These are phyloP conservation scores for Anisodus tanguticus DNA, from an alignment of 257 asterid species.

Conservation along the genomic window DNA sequence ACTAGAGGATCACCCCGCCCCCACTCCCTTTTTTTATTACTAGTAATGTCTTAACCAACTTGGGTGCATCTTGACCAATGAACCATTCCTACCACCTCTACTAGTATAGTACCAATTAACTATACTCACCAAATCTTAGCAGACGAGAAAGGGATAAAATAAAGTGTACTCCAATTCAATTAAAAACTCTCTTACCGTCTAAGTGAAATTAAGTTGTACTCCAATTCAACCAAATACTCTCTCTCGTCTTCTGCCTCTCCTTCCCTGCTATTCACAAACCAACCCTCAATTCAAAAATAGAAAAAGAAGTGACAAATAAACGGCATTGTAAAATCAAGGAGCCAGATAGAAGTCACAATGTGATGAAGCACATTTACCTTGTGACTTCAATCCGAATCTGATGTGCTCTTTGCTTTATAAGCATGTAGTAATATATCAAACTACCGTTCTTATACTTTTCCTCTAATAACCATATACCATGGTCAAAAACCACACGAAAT, in stretches of 20 bases:
- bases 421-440: slow-evolving; percentile 1
- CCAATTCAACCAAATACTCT: background rate
- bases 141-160: background rate
- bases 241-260: background rate
- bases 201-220: background rate
- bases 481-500: background rate
- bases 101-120: background rate
- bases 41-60: background rate
- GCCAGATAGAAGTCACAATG: background rate
- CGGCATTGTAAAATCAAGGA: background rate
- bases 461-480: background rate
- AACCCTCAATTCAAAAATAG: background rate
- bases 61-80: background rate
- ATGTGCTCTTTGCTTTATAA: background rate
- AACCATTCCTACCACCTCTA: background rate
- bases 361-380: background rate
- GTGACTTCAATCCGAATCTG: background rate
- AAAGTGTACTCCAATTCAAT: background rate
- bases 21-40: background rate
- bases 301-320: background rate
- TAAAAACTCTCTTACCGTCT: background rate
- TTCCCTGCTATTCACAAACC: background rate
- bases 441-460: background rate
- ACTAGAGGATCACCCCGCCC: background rate
- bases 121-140: background rate